Base-by-base conservation (phyloP, 768 basidiomycete species). In the Mycena polygramma region DNA sequence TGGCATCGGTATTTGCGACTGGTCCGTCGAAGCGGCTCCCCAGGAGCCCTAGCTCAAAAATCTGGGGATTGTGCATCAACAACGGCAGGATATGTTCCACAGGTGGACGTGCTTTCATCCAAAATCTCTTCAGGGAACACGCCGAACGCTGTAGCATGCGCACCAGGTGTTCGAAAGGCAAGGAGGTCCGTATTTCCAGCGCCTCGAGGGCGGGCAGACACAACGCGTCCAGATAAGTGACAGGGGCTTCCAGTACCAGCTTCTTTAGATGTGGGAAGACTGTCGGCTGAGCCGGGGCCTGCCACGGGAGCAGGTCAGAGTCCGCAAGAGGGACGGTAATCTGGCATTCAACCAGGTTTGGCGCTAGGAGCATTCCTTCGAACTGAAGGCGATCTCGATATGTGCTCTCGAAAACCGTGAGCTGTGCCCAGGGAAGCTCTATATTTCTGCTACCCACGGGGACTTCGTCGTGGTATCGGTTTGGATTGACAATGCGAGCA, bases 121-220 rank as follows among this genome's bases (percentile, higher is more conserved):
- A 59, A 6, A 59, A 45, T 26, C 26, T 59, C 14, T 26, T 41
- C 43, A 58, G 10, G 14, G 58, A 60, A 35, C 58, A 60, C 30
- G 2, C 19, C 9, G 58, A 60, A 15, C 58, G 58, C 58, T 46
- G 24, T 10, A 60, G 11, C 8, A 46, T 10, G 19, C 5, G 7
- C 15, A 48, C 45, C 2, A 48, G 15, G 30, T 36, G 45, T 13
- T 48, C 8, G 30, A 60, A 60, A 2, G n/a, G n/a, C n/a, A 8
- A 19, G 10, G 5, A 5, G 4, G 19, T 36, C 35, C 20, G 15
- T 19, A 60, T n/a, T 19, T 30, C 19, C 17, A 60, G 30, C 15
- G 7, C 43, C n/a, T 60, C 45, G 46, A 60, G 45, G 13, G 58
- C 15, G 8, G 58, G 58, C 14, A 60, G 36, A 36, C 35, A 1